Base-by-base conservation (phyloP, 2,329 filamentous ascomycete species). In the Sporothrix variecibatus region DNA sequence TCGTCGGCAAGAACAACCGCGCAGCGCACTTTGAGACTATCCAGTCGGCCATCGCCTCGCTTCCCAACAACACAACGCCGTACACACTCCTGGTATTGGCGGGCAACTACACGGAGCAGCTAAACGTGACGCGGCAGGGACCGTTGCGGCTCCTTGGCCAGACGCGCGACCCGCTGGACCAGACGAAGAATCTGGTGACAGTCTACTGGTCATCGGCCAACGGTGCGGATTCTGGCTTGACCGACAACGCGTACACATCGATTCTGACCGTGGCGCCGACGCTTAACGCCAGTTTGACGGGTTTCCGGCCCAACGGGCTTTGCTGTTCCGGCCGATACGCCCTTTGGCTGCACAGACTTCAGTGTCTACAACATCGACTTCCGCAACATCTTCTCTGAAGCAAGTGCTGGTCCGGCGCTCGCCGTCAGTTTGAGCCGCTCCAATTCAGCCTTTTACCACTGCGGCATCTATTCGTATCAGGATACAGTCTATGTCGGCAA, bases 401-500 rank as follows among this genome's bases (percentile, higher is more conserved):
- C 80, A 31, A 77, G 86, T 1, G 84, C 84, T 49, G 89, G 89
- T 0, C 91, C 90, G 0, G 84, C 87, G 3, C 85, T 91, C 56
- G 90, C 90, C 0, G 78, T 92, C 7, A 88, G 87, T 23, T 84
- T 91, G 5, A 88, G 87, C 75, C 87, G 88, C 62, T 89, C 91
- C 0, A 92, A 92, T 78, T 86, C 89, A 0, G 89, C 89, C 0
- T 92, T 93, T 79, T 93, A 92, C 79, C 87, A 87, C 65, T 90
- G 88, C 65, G 88, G 90, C 0, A 88, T 92, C 77, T 90, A 90
- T 78, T 90, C 87, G 74, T 92, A 90, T 78, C 91, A 92, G 81
- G 91, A 93, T 76, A 93, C 91, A 8, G 88, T 92, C 3, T 92
- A 92, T 77, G 80, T 92, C 20, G 90, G 90, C 72, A 92, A 92